Conservation (phyloP, 805 yeast genomes). For the Monosporozyma aquatica region DNA sequence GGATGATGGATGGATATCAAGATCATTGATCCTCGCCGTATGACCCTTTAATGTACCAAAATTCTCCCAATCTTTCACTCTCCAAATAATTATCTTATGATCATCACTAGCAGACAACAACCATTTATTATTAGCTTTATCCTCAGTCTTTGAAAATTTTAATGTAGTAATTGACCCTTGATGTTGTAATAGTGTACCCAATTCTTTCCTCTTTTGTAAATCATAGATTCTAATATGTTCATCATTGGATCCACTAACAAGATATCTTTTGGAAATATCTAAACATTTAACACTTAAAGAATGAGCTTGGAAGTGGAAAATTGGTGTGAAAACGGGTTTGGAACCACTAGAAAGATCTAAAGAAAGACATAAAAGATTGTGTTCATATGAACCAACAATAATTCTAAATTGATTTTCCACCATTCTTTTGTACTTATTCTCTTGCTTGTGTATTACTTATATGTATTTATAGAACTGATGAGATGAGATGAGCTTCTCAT, state of each 20-base stretch:
- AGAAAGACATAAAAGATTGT: slow-evolving; percentile 77
- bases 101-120: slow-evolving; percentile 84
- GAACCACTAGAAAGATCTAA: slow-evolving; percentile 40
- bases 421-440: slow-evolving; percentile 7
- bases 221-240: slow-evolving; percentile 93
- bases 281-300: slow-evolving; percentile 77
- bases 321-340: slow-evolving; percentile 73
- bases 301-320: slow-evolving; percentile 94
- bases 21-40: slow-evolving; percentile 68
- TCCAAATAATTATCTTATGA: slow-evolving; percentile 83
- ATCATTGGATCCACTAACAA: slow-evolving; percentile 92
- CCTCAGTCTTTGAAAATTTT: slow-evolving; percentile 51
- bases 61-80: slow-evolving; percentile 94
- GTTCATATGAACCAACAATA: slow-evolving; percentile 93
- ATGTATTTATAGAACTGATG: not conserved
- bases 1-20: slow-evolving; percentile 85
- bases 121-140: slow-evolving; percentile 49
- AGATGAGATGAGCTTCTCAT: slow-evolving; percentile 5
- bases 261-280: slow-evolving; percentile 71
- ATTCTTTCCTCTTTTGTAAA: slow-evolving; percentile 83
- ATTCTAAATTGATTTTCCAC: slow-evolving; percentile 51
- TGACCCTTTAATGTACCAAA: slow-evolving; percentile 87
- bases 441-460: not conserved
- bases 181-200: slow-evolving; percentile 84
- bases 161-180: slow-evolving; percentile 79